These are phyloP conservation scores for Yamagishiella unicocca DNA, from an alignment of 139 green algal genomes.

Conservation along the genomic window DNA sequence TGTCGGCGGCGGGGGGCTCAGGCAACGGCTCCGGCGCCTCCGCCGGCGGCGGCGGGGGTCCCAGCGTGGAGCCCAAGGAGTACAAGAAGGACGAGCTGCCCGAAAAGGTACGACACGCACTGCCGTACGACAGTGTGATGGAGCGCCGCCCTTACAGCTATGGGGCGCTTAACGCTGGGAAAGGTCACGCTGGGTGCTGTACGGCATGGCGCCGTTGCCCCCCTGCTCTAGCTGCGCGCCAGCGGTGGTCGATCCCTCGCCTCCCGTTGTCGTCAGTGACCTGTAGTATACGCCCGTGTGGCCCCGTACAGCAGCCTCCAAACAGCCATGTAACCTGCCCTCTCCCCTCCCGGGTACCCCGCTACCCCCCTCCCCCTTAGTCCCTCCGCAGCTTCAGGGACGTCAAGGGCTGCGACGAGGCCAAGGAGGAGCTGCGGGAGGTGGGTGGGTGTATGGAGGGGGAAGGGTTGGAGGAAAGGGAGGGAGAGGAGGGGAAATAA, in stretches of 20 bases:
- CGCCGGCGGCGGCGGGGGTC: neutral
- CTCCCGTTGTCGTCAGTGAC: too few relatives aligned
- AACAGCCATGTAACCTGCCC: neutral
- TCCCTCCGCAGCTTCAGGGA: slow-evolving; percentile 73
- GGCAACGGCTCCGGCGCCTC: neutral
- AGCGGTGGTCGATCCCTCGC: too few relatives aligned
- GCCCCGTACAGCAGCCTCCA: too few relatives aligned
- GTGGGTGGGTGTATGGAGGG: slow-evolving; percentile 24
- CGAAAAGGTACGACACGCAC: slow-evolving; percentile 65
- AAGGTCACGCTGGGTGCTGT: too few relatives aligned
- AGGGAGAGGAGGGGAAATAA: too few relatives aligned
- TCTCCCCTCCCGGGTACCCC: neutral
- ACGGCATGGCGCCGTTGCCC: too few relatives aligned
- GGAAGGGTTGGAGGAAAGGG: neutral
- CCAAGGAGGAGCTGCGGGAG: slow-evolving; percentile 93
- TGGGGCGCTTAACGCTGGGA: too few relatives aligned
- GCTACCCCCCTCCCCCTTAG: neutral
- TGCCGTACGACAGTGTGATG: too few relatives aligned
- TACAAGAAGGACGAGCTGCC: slow-evolving; percentile 79
- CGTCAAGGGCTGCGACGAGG: slow-evolving; percentile 80
- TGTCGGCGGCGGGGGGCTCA: slow-evolving; percentile 16
- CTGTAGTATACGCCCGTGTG: too few relatives aligned
- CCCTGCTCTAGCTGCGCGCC: too few relatives aligned
- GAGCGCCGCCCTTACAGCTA: neutral
- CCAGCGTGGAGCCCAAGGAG: slow-evolving; percentile 70